phyloP scores from a whole-genome alignment of 2,329 filamentous ascomycete species.

The Hypoxylon sp. region DNA sequence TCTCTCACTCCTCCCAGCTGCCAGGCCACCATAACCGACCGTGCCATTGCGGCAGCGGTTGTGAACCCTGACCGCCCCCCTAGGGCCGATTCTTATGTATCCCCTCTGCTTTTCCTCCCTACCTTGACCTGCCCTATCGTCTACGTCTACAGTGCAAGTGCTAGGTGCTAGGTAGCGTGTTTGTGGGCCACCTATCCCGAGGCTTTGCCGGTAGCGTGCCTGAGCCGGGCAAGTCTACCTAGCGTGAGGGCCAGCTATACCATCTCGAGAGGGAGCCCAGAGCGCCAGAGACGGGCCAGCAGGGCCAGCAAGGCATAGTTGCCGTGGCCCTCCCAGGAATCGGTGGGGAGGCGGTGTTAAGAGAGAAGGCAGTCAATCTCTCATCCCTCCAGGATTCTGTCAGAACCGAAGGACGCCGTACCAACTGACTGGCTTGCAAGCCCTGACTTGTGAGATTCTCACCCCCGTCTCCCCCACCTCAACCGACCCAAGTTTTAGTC shows the following conservation, averaged over 20 bases:
- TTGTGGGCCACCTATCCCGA: background rate
- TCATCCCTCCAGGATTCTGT: constrained; percentile 23
- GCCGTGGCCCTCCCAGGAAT: constrained; percentile 6
- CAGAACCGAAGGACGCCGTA: constrained; percentile 31
- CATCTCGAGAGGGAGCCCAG: constrained; percentile 12
- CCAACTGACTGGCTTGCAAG: constrained; percentile 36
- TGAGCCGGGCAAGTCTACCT: background rate
- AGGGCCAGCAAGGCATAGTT: too few relatives aligned
- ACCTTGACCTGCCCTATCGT: too few relatives aligned
- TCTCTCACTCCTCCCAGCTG: constrained; percentile 34
- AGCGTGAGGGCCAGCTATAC: too few relatives aligned
- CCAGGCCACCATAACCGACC: constrained; percentile 36
- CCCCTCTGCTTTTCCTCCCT: background rate
- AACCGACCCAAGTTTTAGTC: constrained; percentile 34
- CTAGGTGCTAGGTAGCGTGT: constrained; percentile 20
- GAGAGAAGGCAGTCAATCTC: constrained; percentile 18
- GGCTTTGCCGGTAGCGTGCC: background rate
- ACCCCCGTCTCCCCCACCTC: constrained; percentile 35
- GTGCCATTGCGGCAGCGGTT: constrained; percentile 30
- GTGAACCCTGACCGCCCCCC: constrained; percentile 27
- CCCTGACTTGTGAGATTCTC: constrained; percentile 35
- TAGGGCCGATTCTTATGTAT: constrained; percentile 12
- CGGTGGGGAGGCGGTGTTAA: constrained; percentile 20
- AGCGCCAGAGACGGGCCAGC: too few relatives aligned
- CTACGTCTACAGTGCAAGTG: constrained; percentile 1